These are phyloP conservation scores for Amauroascus niger DNA, from an alignment of 2,329 filamentous ascomycete genomes.

Conservation along the genomic window DNA sequence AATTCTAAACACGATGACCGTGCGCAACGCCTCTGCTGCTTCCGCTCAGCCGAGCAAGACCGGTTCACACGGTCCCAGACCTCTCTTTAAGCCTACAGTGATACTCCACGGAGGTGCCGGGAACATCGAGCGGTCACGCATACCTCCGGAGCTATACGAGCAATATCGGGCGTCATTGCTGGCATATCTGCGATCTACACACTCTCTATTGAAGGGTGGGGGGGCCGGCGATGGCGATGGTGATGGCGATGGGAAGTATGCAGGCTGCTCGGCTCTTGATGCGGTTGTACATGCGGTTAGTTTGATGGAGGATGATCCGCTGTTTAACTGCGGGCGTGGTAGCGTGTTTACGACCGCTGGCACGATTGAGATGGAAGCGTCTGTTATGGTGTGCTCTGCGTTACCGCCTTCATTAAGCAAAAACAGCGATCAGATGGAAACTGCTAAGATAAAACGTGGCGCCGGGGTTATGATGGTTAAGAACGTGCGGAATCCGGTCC, in stretches of 20 bases:
- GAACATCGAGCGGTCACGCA: slow-evolving; percentile 52
- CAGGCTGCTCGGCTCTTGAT: slow-evolving; percentile 54
- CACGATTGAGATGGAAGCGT: slow-evolving; percentile 75
- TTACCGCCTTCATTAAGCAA: slow-evolving; percentile 8
- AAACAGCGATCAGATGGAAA: slow-evolving; percentile 18
- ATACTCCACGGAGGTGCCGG: slow-evolving; percentile 67
- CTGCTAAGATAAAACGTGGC: slow-evolving; percentile 61
- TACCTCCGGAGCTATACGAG: slow-evolving; percentile 49
- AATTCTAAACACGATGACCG: not conserved
- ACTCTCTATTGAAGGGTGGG: slow-evolving; percentile 29
- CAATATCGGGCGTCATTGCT: slow-evolving; percentile 53
- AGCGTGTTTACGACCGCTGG: slow-evolving; percentile 80
- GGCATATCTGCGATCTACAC: slow-evolving; percentile 47
- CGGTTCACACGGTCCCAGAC: not conserved
- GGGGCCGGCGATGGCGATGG: not conserved
- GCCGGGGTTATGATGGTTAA: slow-evolving; percentile 65
- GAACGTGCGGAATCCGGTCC: slow-evolving; percentile 69
- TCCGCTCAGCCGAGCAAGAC: not conserved
- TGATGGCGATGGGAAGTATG: not conserved
- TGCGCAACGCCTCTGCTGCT: not conserved
- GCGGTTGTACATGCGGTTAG: slow-evolving; percentile 65
- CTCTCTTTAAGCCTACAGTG: slow-evolving; percentile 44
- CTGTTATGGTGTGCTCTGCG: slow-evolving; percentile 64
- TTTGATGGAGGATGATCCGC: slow-evolving; percentile 64
- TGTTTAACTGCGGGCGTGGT: slow-evolving; percentile 78